A percentile compares a stretch with the other conserved stretches of the same genome.
phyloP scores from a whole-genome alignment of 495 filamentous ascomycete genomes.

The Penicillium subrubescens region DNA sequence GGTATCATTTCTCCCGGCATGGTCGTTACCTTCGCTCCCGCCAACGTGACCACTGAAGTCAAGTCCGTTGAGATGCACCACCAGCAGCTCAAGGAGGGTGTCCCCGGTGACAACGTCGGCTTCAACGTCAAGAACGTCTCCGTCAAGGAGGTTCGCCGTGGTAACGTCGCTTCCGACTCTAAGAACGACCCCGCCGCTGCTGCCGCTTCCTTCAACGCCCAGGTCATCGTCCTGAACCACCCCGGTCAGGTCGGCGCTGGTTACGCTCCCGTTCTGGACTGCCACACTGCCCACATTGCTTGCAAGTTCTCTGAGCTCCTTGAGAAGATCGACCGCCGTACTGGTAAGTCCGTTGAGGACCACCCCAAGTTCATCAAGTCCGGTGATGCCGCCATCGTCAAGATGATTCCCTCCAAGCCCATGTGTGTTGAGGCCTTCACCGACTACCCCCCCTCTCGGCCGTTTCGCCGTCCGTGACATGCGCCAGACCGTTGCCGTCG shows the following conservation, averaged over 20 bases:
- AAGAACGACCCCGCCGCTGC: slow-evolving; percentile 97
- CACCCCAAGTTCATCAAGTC: slow-evolving; percentile 99
- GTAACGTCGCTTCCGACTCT: slow-evolving; percentile 98
- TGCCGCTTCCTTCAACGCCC: slow-evolving; percentile 93
- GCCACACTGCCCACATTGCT: slow-evolving; percentile 99
- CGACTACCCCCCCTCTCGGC: slow-evolving; percentile 97
- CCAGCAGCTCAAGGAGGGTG: slow-evolving; percentile 96
- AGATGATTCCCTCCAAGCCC: slow-evolving; percentile 99
- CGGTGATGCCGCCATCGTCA: slow-evolving; percentile 99
- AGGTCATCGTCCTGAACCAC: slow-evolving; percentile 99
- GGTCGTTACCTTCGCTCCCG: slow-evolving; percentile 85
- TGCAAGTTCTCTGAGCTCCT: slow-evolving; percentile 99
- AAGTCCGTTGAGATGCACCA: slow-evolving; percentile 99
- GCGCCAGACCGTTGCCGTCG: slow-evolving; percentile 94
- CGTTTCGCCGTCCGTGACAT: slow-evolving; percentile 96
- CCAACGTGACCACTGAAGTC: slow-evolving; percentile 99
- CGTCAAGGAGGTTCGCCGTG: slow-evolving; percentile 99
- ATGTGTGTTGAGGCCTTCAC: slow-evolving; percentile 99
- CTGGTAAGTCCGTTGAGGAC: slow-evolving; percentile 93
- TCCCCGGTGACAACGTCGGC: slow-evolving; percentile 98
- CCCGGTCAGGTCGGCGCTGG: slow-evolving; percentile 98
- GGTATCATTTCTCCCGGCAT: slow-evolving; percentile 97
- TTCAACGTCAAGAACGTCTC: slow-evolving; percentile 99
- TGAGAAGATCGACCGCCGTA: slow-evolving; percentile 99
- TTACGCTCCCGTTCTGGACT: slow-evolving; percentile 98